phyloP scores from a whole-genome alignment of 345 rosid species.

The Eucalyptus cladocalyx region DNA sequence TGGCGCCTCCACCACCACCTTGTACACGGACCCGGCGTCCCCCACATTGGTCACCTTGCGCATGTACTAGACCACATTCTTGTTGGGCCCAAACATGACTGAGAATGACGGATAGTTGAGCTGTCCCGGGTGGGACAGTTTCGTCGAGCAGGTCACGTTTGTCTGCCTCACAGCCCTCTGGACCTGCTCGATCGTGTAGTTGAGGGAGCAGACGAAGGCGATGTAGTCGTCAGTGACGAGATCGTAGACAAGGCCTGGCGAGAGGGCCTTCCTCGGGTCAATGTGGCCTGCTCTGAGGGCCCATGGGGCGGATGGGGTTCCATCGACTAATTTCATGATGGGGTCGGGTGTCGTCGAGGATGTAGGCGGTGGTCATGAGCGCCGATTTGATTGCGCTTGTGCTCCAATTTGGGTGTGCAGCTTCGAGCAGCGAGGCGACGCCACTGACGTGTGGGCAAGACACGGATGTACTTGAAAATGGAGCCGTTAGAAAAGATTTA shows the following conservation, averaged over 20 bases:
- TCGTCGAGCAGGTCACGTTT: slow-evolving; percentile 36
- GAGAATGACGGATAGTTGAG: slow-evolving; percentile 92
- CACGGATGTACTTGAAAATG: slow-evolving; percentile 66
- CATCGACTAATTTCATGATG: slow-evolving; percentile 43
- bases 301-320: slow-evolving; percentile 40
- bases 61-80: slow-evolving; percentile 54
- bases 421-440: slow-evolving; percentile 65
- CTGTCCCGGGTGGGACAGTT: slow-evolving; percentile 49
- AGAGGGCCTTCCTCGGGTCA: slow-evolving; percentile 57
- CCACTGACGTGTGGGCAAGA: slow-evolving; percentile 94
- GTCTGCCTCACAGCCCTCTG: slow-evolving; percentile 43
- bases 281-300: slow-evolving; percentile 79
- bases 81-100: slow-evolving; percentile 34
- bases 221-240: slow-evolving; percentile 49
- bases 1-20: slow-evolving; percentile 27
- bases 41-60: slow-evolving; percentile 75
- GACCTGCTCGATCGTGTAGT: slow-evolving; percentile 39
- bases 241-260: slow-evolving; percentile 74
- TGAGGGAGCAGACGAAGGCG: slow-evolving; percentile 63
- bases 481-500: slow-evolving; percentile 6
- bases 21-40: slow-evolving; percentile 37
- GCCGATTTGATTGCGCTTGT: slow-evolving; percentile 83
- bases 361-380: slow-evolving; percentile 63
- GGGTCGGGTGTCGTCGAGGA: slow-evolving; percentile 49
- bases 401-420: slow-evolving; percentile 77